Percentiles rank a stretch among this genome's conserved stretches.
These are phyloP conservation scores for Quercus gilva DNA, from an alignment of 306 rosid genomes.

Conservation along the genomic window DNA sequence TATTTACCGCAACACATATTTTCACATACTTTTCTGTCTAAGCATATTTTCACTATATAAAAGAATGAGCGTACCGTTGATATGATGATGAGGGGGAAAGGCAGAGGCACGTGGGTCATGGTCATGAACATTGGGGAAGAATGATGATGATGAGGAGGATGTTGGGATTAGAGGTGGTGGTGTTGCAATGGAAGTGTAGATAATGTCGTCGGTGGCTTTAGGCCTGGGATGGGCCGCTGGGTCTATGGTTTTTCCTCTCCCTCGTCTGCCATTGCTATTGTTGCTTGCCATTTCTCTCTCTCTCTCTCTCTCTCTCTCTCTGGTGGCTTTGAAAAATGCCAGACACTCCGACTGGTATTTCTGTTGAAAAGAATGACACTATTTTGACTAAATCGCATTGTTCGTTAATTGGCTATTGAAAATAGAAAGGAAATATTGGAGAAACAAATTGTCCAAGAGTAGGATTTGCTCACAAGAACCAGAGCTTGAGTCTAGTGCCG, in stretches of 20 bases:
- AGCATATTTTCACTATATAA: too few relatives aligned
- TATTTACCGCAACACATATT: too few relatives aligned
- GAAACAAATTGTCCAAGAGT: background rate
- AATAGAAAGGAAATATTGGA: too few relatives aligned
- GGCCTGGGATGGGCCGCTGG: constrained; percentile 72
- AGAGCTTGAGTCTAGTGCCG: background rate
- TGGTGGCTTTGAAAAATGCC: background rate
- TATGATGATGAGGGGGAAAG: background rate
- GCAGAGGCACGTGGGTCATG: background rate
- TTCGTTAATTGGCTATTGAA: background rate
- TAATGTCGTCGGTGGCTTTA: constrained; percentile 48
- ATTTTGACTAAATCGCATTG: background rate
- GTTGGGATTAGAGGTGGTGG: background rate
- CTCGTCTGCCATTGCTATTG: constrained; percentile 26
- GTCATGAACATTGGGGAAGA: background rate
- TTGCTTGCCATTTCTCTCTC: constrained; percentile 35
- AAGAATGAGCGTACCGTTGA: background rate
- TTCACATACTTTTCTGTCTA: too few relatives aligned
- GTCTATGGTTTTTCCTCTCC: constrained; percentile 56
- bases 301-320: background rate
- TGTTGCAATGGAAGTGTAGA: constrained; percentile 34
- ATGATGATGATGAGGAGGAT: background rate
- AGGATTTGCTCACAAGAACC: background rate
- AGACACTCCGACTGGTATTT: constrained; percentile 24
- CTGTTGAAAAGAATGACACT: background rate